phyloP scores from a whole-genome alignment of 208 protist genomes.

The Blastocrithidia nonstop region DNA sequence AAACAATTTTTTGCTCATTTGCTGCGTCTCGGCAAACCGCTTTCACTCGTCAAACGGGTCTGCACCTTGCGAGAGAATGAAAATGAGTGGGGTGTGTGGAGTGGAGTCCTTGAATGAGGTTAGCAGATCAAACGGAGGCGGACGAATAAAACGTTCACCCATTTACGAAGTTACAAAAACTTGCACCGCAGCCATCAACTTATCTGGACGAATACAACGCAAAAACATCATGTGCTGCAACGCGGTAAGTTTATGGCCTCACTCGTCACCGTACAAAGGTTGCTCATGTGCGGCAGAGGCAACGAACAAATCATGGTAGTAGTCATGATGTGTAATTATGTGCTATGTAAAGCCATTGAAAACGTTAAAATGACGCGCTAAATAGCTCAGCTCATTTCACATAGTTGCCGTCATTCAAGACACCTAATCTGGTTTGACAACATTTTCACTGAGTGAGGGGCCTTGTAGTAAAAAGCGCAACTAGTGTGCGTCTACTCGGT shows the following conservation, averaged over 20 bases:
- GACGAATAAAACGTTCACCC: slow-evolving; percentile 90
- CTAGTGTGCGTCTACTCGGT: slow-evolving; percentile 59
- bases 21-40: slow-evolving; percentile 93
- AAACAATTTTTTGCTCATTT: slow-evolving; percentile 90
- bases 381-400: slow-evolving; percentile 87
- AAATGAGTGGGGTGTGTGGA: slow-evolving; percentile 91
- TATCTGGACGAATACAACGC: slow-evolving; percentile 93
- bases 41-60: slow-evolving; percentile 94
- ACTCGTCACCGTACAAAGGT: slow-evolving; percentile 45
- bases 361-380: slow-evolving; percentile 59
- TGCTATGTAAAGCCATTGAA: slow-evolving; percentile 79
- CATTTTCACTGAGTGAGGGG: slow-evolving; percentile 18
- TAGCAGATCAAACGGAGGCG: slow-evolving; percentile 93
- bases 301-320: slow-evolving; percentile 89
- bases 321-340: slow-evolving; percentile 51
- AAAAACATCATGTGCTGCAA: slow-evolving; percentile 95
- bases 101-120: slow-evolving; percentile 90
- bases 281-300: slow-evolving; percentile 69
- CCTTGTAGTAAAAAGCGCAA: slow-evolving; percentile 88
- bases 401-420: slow-evolving; percentile 89
- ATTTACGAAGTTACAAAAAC: slow-evolving; percentile 87
- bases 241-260: slow-evolving; percentile 26
- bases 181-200: slow-evolving; percentile 91
- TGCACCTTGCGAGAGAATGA: slow-evolving; percentile 96
- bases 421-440: slow-evolving; percentile 65